Percentiles rank a stretch among this genome's conserved stretches.
These are phyloP conservation scores for Fusarium abutilonis DNA, from an alignment of 2,329 filamentous ascomycete genomes.

Conservation along the genomic window DNA sequence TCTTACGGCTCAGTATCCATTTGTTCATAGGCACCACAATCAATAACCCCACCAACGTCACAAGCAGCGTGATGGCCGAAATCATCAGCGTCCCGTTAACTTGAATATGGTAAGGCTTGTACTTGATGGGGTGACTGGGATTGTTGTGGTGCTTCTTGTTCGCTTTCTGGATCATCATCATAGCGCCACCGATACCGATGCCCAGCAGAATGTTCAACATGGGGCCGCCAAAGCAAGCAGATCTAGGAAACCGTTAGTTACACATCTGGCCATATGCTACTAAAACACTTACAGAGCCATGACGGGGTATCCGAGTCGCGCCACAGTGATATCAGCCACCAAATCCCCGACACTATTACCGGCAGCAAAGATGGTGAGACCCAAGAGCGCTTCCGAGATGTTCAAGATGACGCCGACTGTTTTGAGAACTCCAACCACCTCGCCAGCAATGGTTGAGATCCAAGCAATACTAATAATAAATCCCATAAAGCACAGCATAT, in stretches of 20 bases:
- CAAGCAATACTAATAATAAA: slow-evolving; percentile 93
- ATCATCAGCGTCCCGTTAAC: slow-evolving; percentile 88
- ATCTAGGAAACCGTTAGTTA: slow-evolving; percentile 55
- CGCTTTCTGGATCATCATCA: slow-evolving; percentile 81
- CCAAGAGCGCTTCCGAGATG: slow-evolving; percentile 94
- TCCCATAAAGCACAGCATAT: slow-evolving; percentile 84
- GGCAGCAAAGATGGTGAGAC: slow-evolving; percentile 94
- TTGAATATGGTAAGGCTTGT: slow-evolving; percentile 82
- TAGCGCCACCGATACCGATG: slow-evolving; percentile 89
- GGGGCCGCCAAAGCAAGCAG: slow-evolving; percentile 96
- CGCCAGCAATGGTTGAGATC: slow-evolving; percentile 95
- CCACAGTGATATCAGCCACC: slow-evolving; percentile 93
- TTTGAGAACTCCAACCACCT: slow-evolving; percentile 95
- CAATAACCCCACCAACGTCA: slow-evolving; percentile 81
- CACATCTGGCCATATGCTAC: background rate
- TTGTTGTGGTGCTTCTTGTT: slow-evolving; percentile 73
- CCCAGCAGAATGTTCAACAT: slow-evolving; percentile 98
- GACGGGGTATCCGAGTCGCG: slow-evolving; percentile 90
- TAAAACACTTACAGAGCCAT: slow-evolving; percentile 78
- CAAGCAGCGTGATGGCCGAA: slow-evolving; percentile 81
- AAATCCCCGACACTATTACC: slow-evolving; percentile 95
- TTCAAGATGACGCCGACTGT: slow-evolving; percentile 89
- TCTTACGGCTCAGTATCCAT: slow-evolving; percentile 84
- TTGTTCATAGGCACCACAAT: slow-evolving; percentile 84
- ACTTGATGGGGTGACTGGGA: slow-evolving; percentile 70